A percentile compares a stretch with the other conserved stretches of the same genome.
Evolutionary conservation across 1,284 basidiomycete genomes (phyloP).

Genomic region (Anthracocystis panici-leucophaei): DNA sequence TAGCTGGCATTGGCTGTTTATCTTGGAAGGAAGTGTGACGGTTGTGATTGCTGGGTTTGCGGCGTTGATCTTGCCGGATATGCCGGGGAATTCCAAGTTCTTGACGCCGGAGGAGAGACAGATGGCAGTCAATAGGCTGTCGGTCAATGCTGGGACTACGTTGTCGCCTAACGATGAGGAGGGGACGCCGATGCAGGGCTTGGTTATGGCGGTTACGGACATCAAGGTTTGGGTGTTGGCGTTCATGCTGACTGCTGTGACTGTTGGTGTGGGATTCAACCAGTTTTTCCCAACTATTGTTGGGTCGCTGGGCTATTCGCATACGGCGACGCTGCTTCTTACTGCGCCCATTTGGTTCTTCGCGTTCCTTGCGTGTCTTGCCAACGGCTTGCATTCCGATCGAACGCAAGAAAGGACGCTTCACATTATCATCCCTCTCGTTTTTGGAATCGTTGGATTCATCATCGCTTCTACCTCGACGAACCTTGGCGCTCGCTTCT

Average conservation of each 20-base stretch:
- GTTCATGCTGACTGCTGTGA: constrained; percentile 48
- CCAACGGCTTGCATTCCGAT: constrained; percentile 60
- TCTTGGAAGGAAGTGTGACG: constrained; percentile 54
- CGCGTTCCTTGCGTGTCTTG: constrained; percentile 52
- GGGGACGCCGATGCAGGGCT: constrained; percentile 72
- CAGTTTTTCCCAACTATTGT: constrained; percentile 69
- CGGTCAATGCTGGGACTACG: constrained; percentile 77
- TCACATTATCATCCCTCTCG: constrained; percentile 48
- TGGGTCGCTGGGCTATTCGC: constrained; percentile 47
- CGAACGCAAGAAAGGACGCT: constrained; percentile 41
- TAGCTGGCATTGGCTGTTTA: constrained; percentile 64
- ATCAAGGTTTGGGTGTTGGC: constrained; percentile 52
- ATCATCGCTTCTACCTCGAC: constrained; percentile 53
- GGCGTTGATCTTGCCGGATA: constrained; percentile 51
- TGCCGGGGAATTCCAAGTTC: constrained; percentile 55
- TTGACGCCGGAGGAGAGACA: constrained; percentile 42
- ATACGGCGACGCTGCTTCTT: constrained; percentile 53
- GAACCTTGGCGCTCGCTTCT: constrained; percentile 45
- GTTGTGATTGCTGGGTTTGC: constrained; percentile 37
- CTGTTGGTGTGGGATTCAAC: constrained; percentile 40
- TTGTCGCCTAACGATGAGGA: constrained; percentile 65
- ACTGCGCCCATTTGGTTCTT: constrained; percentile 59
- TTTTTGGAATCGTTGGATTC: constrained; percentile 55
- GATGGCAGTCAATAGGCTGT: constrained; percentile 51
- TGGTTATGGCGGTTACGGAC: constrained; percentile 51